Evolutionary conservation across 495 filamentous ascomycete species (phyloP), one percentile per base, ranked within the genome.

Genomic region (Cercophora sp.): DNA sequence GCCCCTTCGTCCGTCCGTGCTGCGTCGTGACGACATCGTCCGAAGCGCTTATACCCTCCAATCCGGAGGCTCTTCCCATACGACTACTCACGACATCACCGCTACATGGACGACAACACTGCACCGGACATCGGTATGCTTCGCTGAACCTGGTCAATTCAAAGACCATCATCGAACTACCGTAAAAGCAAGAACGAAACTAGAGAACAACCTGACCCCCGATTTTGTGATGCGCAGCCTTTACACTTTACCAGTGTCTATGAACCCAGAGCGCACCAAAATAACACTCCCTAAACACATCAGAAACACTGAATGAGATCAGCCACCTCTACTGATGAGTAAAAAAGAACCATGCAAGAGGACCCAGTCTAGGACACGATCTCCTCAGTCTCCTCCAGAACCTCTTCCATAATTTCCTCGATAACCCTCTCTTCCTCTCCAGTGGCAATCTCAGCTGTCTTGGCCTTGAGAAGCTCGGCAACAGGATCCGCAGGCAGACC

Each of bases 311-410:
- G 5, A 39, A 32, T 32, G 29, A 32, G 29, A 32, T 32, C 29
- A n/a, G n/a, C n/a, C n/a, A n/a, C n/a, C n/a, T n/a, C n/a, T n/a
- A n/a, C n/a, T n/a, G n/a, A n/a, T n/a, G n/a, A n/a, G n/a, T n/a
- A n/a, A n/a, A n/a, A n/a, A n/a, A n/a, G n/a, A n/a, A n/a, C n/a
- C n/a, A n/a, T n/a, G n/a, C n/a, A n/a, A 32, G 25, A 32, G 9
- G 8, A 36, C 5, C 44, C 22, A 41, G 9, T 44, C 51, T 64
- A 69, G 42, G 51, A 54, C 23, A 78, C 66, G 52, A 78, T 68
- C 64, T 97, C 93, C 76, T 96, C 93, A 48, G 77, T 83, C 80
- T 96, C 91, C 71, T 95, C 91, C 47, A 97, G 77, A 60, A 96
- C 89, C 74, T 96, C 91, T 70, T 94, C 92, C 62, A 95, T 86